Conservation (phyloP, 768 basidiomycete species). For the Termitomyces sp. region DNA sequence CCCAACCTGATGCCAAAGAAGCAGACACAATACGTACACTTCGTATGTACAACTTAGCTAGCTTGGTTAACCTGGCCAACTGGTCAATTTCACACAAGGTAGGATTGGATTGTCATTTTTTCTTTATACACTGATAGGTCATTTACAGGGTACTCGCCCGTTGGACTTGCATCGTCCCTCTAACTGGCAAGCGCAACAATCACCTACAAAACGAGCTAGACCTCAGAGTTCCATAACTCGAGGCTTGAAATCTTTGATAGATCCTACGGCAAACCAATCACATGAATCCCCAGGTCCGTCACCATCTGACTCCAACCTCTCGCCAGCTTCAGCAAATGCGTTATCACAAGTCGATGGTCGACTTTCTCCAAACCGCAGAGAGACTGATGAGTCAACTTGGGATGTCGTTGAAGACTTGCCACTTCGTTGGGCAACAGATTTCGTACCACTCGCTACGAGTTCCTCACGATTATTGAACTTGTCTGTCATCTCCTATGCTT, state of each 20-base stretch:
- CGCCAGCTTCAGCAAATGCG: conserved; percentile 2
- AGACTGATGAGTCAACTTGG: conserved; percentile 52
- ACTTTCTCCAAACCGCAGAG: conserved; percentile 12
- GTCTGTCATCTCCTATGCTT: conserved; percentile 59
- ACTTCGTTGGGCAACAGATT: conserved; percentile 84
- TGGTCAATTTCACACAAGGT: conserved; percentile 72
- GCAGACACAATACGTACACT: conserved; percentile 50
- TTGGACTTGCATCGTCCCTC: conserved; percentile 51
- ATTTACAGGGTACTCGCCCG: conserved; percentile 48
- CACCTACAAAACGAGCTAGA: conserved; percentile 43
- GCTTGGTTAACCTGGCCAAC: conserved; percentile 67
- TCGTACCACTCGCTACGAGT: conserved; percentile 65
- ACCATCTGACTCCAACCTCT: conserved; percentile 29
- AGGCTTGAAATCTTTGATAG: conserved; percentile 56
- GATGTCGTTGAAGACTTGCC: conserved; percentile 72
- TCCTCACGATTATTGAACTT: conserved; percentile 58
- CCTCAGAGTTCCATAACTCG: conserved; percentile 55
- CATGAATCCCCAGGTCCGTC: conserved; percentile 14
- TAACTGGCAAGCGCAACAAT: conserved; percentile 46
- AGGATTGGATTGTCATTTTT: conserved; percentile 6
- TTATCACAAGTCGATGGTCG: conserved; percentile 1
- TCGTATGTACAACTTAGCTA: conserved; percentile 81
- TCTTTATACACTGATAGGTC: not conserved
- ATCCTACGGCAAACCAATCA: conserved; percentile 18
- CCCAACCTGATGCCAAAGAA: conserved; percentile 50